These are phyloP conservation scores for Leccinum obscurum DNA, from an alignment of 768 basidiomycete genomes.

Conservation along the genomic window DNA sequence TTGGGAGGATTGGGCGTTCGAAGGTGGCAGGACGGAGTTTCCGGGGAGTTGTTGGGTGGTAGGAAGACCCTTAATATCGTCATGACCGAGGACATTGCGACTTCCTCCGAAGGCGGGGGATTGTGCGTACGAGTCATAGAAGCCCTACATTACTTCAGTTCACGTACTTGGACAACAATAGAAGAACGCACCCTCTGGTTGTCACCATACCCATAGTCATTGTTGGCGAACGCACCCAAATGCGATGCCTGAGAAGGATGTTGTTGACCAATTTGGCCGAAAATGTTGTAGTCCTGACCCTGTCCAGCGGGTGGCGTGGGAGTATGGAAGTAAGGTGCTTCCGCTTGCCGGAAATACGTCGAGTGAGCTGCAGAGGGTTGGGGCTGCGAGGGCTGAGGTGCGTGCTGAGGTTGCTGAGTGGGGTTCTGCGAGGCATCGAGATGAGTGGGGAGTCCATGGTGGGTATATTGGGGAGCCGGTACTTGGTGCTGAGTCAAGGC, in stretches of 20 bases:
- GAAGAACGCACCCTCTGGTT: constrained; percentile 55
- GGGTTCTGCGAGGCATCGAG: constrained; percentile 58
- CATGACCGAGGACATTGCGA: constrained; percentile 66
- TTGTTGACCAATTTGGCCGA: constrained; percentile 61
- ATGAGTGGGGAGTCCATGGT: constrained; percentile 62
- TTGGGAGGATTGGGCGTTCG: constrained; percentile 54
- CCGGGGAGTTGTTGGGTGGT: constrained; percentile 58
- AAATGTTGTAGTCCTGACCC: constrained; percentile 60
- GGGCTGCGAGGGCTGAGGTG: constrained; percentile 34
- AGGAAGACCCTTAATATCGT: constrained; percentile 73
- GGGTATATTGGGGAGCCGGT: constrained; percentile 51
- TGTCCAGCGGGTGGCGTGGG: constrained; percentile 73
- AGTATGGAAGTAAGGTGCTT: constrained; percentile 74
- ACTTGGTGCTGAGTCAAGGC: constrained; percentile 38
- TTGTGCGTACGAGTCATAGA: constrained; percentile 75
- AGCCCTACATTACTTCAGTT: constrained; percentile 47
- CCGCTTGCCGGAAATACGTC: constrained; percentile 67
- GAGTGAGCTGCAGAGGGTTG: constrained; percentile 63
- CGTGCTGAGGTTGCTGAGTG: constrained; percentile 44
- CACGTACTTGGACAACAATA: constrained; percentile 1
- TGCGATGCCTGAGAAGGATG: constrained; percentile 53
- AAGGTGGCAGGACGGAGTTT: constrained; percentile 49
- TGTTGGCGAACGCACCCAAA: constrained; percentile 53
- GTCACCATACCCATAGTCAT: constrained; percentile 71
- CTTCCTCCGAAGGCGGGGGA: constrained; percentile 59